Percentiles rank a stretch among this genome's conserved stretches.
These are phyloP conservation scores for Gastrolobium villosum DNA, from an alignment of 306 rosid species.

Conservation along the genomic window DNA sequence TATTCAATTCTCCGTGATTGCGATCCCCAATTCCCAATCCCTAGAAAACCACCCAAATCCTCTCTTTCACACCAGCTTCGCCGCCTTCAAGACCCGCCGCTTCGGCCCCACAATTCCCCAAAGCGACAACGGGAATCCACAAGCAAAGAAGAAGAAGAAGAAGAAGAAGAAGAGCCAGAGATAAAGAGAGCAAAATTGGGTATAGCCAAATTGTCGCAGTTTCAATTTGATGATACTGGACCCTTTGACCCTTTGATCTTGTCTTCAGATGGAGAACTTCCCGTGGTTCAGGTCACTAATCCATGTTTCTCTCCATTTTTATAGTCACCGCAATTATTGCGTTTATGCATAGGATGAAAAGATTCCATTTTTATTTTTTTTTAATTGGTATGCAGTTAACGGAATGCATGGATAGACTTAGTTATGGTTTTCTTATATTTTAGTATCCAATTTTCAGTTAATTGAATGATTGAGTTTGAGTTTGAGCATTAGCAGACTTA, in stretches of 20 bases:
- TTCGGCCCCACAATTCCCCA: constrained; percentile 40
- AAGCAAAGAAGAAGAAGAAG: constrained; percentile 34
- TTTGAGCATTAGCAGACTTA: constrained; percentile 8
- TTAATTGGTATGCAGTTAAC: neutral
- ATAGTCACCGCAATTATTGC: neutral
- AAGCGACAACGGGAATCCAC: constrained; percentile 9
- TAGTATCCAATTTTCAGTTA: neutral
- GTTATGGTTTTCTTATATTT: neutral
- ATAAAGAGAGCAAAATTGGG: constrained; percentile 49
- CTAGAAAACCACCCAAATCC: constrained; percentile 83
- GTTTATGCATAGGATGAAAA: neutral
- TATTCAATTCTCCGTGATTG: constrained; percentile 50
- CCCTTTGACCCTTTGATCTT: constrained; percentile 75
- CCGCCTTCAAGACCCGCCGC: constrained; percentile 66
- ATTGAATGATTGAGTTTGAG: constrained; percentile 21
- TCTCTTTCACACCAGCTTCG: constrained; percentile 77
- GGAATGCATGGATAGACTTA: neutral
- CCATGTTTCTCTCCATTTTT: constrained; percentile 1
- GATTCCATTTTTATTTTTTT: neutral
- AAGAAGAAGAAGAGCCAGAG: constrained; percentile 48
- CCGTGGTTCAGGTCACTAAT: constrained; percentile 67
- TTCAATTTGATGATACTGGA: constrained; percentile 83
- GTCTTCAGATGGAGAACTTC: constrained; percentile 65
- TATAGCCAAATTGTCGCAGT: constrained; percentile 49
- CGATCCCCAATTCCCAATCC: constrained; percentile 49